phyloP scores from a whole-genome alignment of 106 monocot species.

The Platanthera guangdongensis region DNA sequence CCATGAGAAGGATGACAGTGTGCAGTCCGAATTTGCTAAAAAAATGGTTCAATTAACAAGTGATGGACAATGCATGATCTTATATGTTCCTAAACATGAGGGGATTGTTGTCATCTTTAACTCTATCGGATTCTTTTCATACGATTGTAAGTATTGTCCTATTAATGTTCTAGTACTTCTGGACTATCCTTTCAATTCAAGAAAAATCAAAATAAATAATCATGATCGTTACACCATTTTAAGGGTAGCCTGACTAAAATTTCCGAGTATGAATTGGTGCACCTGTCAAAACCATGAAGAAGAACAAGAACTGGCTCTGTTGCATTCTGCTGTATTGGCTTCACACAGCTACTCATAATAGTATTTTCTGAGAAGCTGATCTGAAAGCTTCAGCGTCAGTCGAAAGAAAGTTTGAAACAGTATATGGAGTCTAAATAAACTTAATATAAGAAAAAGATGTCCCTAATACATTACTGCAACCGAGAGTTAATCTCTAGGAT shows the following conservation, averaged over 20 bases:
- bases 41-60: background rate
- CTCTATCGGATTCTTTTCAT: background rate
- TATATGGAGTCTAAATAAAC: background rate
- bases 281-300: conserved; percentile 96
- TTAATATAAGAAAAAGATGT: background rate
- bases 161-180: background rate
- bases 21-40: background rate
- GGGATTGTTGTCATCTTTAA: background rate
- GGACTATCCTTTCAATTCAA: background rate
- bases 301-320: conserved; percentile 67
- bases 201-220: background rate
- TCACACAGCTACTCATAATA: conserved; percentile 84
- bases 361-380: conserved; percentile 30
- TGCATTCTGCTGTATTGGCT: conserved; percentile 30
- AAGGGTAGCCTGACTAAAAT: background rate
- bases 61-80: background rate
- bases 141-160: background rate
- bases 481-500: background rate
- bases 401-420: background rate
- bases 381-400: conserved; percentile 25
- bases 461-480: background rate
- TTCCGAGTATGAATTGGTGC: background rate
- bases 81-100: background rate
- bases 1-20: background rate
- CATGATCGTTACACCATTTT: background rate